Evolutionary conservation across 2,329 filamentous ascomycete species (phyloP), one percentile per base, ranked within the genome.

Genomic region (Aureobasidium uvarum): DNA sequence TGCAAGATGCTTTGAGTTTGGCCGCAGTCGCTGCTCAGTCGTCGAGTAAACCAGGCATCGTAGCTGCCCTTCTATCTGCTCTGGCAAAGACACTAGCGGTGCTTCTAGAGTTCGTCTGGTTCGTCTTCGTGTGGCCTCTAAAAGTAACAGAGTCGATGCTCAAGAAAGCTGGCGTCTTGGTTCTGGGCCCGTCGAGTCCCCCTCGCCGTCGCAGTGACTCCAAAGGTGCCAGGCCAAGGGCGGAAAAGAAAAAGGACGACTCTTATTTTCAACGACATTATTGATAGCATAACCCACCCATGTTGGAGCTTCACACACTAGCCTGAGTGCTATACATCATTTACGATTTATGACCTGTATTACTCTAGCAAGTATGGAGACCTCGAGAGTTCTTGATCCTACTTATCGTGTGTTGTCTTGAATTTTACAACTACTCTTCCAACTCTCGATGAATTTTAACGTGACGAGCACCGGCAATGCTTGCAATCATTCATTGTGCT

Each of bases 1-100:
- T 96, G 16, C 86, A 88, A 67, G 92, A 96, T 71, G 89, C 91
- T 4, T 83, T 96, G 52, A 85, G 90, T 0, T 80, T 97, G n/a
- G 91, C 91, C 2, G 89, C 90, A 0, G 89, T 89, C 0, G 90
- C 90, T 1, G 87, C 87, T 11, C 77, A 79, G 39, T 71, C 74
- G n/a, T 71, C 69, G 7, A 71, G 71, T 41, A 70, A 67, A 25
- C 70, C 69, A 10, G 70, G 72, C 36, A 62, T 72, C 16, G 51
- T 72, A 6, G 58, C 68, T 10, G 66, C 54, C 4, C 36, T 70
- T 2, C 14, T 73, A 10, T 67, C 70, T 23, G 68, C 67, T 1
- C 33, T 70, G 10, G 68, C 62, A 36, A 65, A 33, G 52, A 50
- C 51, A 8, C n/a, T 66, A 16, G 36, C 52, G 16, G 43, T 64